Evolutionary conservation across 495 filamentous ascomycete species (phyloP).

Genomic region (Mytilinidion resinicola): DNA sequence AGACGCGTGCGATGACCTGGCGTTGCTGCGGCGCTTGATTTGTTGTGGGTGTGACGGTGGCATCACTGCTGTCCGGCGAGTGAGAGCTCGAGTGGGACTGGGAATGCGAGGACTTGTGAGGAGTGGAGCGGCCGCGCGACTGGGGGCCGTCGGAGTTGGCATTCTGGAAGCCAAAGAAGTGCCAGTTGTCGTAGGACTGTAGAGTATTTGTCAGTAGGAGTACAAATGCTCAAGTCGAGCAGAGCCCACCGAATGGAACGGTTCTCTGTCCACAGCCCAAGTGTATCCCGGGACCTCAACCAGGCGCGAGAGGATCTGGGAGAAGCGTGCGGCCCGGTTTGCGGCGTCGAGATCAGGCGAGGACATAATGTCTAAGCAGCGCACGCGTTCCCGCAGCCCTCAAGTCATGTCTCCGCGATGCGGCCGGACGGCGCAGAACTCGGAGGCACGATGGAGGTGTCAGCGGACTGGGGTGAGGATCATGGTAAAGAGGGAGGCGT

Average conservation of each 20-base stretch:
- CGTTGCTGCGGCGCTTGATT: conserved; percentile 7
- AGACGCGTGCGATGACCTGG: conserved; percentile 68
- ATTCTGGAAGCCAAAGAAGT: conserved; percentile 32
- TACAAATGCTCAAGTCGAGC: too few relatives aligned
- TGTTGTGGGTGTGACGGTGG: conserved; percentile 1
- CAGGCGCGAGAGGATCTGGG: conserved; percentile 22
- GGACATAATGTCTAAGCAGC: conserved; percentile 11
- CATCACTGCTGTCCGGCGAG: conserved; percentile 25
- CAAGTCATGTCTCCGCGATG: neutral
- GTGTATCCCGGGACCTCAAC: conserved; percentile 24
- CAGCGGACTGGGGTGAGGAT: too few relatives aligned
- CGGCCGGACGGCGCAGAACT: neutral
- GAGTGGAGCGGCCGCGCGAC: conserved; percentile 8
- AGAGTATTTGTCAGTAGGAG: neutral
- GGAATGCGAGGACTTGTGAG: conserved; percentile 2
- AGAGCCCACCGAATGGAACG: conserved; percentile 25
- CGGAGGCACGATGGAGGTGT: neutral
- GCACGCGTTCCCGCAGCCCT: neutral
- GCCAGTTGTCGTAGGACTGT: conserved; percentile 38
- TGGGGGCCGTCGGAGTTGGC: conserved; percentile 15
- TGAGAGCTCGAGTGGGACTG: conserved; percentile 1
- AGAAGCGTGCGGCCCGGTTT: conserved; percentile 6
- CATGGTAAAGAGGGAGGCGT: too few relatives aligned
- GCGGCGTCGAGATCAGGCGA: neutral
- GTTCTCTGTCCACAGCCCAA: conserved; percentile 25